Base-by-base conservation (phyloP, 352 stramenopile species). In the Globisporangium perplexum region DNA sequence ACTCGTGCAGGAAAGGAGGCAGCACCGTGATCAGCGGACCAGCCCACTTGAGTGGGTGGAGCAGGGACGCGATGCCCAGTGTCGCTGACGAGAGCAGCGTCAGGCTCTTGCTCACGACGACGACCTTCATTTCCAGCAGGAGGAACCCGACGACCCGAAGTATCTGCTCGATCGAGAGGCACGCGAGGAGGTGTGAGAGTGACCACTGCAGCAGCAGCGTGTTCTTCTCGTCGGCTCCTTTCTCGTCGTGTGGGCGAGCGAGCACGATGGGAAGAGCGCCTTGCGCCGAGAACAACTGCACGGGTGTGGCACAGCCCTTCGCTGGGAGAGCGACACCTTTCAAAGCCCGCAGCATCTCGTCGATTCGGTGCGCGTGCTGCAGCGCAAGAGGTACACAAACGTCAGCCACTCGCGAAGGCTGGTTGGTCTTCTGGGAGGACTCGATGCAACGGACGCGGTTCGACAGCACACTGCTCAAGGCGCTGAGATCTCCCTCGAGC, bases 41-140 rank as follows among this genome's bases (percentile, higher is more conserved):
- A 20, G 68, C 68, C 73, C 73, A 83, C 17, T 66, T 63, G 7
- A 83, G 62, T 11, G 73, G 71, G 38, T 79, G 60, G 30, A 83
- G 46, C 22, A 83, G 44, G 3, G 71, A 77, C 3, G 73, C 59
- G 1, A 83, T 53, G 2, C 63, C 69, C 30, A 83, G 36, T 10
- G 67, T 79, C 36, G 57, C 58, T 47, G 73, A 69, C 4, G 73
- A 81, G 30, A 83, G 41, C 1, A 74, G 65, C 10, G 60, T 61
- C 12, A 79, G 64, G 20, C 73, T 61, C 42, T 78, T 69, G 18
- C 66, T 81, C 43, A 81, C 66, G 17, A 83, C 43, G 39, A 83
- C 69, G 15, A 83, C 57, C 36, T 83, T 83, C 64, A 80, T 74
- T 53, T 83, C 73, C 14, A 73, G 43, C 22, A 83, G 53, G 33